Evolutionary conservation across 2,329 filamentous ascomycete genomes (phyloP), one percentile per base, ranked within the genome.

Genomic region (Apiospora saccharicola): DNA sequence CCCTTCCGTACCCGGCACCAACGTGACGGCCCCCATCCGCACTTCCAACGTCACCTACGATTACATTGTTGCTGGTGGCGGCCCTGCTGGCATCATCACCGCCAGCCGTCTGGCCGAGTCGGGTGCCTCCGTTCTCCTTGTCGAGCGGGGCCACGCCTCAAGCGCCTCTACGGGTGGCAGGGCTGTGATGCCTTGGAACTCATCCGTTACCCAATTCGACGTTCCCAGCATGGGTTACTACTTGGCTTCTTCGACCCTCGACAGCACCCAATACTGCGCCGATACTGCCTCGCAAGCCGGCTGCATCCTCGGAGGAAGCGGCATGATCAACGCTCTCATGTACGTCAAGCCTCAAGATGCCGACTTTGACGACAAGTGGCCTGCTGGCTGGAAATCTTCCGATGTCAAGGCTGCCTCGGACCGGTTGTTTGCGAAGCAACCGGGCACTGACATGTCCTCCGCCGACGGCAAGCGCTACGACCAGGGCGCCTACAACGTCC

Each of bases 31-130:
- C 24, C 47, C 67, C 6, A n/a, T 70, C 30, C 77, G 78, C 44
- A 75, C 72, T 47, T 79, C 77, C 73, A 83, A 82, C 76, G 72
- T 73, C 1, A 83, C 82, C 2, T 84, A 82, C 72, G 82, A 84
- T 69, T 82, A 82, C 69, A 84, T 84, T 24, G 79, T 84, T 13
- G 82, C 81, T 0, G 82, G 82, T 51, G 82, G 78, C 34, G 82
- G 82, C 24, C 78, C 81, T 16, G 78, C 81, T 5, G 82, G 82
- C 34, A 76, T 83, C 72, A 76, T 83, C 26, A 77, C 78, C 0
- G 81, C 82, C 4, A 78, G 81, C 72, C 78, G 81, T 22, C 77
- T 84, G 13, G 80, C 80, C 7, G 81, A 84, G 76, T 78, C 80
- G 30, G 81, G 81, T 44, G 78, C 77, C 47, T 80, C 78, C 13